Base-by-base conservation (phyloP, 805 yeast genomes). In the Candida yuanshanica region DNA sequence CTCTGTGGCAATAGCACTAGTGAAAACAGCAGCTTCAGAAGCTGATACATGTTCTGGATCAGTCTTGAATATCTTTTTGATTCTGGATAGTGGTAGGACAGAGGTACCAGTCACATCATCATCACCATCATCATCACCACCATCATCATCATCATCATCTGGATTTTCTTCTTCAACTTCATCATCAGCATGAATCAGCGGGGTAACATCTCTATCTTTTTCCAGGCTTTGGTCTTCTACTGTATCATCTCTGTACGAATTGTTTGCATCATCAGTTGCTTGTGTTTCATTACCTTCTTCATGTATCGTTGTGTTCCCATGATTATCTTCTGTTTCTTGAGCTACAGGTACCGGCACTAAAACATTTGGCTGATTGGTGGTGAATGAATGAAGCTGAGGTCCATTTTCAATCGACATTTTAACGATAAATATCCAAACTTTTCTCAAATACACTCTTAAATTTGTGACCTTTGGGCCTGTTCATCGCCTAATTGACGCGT, bases 1-100 rank as follows among this genome's bases (percentile, higher is more conserved):
- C 52, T 85, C 93, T 0, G 91, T 78, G 8, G 93, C 89, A n/a
- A 82, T 70, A 3, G 86, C 87, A 7, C 85, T 68, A 13, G 87
- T 74, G 56, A 77, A 81, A n/a, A 81, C 85, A 0, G 91, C 87
- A 22, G 79, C 68, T 42, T 76, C 81, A 3, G 88, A 77, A 2
- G 86, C 78, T 2, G 81, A 74, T 7, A 70, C 62, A 49, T 81
- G 82, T 29, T 81, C 89, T 13, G 88, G 86, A 56, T 85, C 95
- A 56, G 81, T 72, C 52, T 82, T 83, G 57, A 85, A 73, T 40
- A 85, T 80, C 50, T 80, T 72, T 53, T 82, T 83, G 49, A 85
- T 77, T 48, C 84, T 75, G 3, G 86, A 68, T 32, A 83, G 62
- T 6, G 93, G 95, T 20, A 85, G 59, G 4, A 66, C 57, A 7